phyloP scores from a whole-genome alignment of 2,329 filamentous ascomycete species.

The Trichoderma atrobrunneum region DNA sequence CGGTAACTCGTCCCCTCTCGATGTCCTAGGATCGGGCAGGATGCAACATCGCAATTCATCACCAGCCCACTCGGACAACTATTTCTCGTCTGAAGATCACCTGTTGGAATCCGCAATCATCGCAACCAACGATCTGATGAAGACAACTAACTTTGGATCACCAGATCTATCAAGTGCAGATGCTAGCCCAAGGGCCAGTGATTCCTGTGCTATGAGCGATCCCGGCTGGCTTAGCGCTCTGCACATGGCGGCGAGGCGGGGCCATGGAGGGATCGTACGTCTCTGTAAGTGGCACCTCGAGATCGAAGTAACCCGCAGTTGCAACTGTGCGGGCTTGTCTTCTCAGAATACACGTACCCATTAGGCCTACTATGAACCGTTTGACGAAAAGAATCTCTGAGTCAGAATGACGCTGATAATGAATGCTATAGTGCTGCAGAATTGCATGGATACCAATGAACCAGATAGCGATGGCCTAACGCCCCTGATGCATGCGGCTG shows the following conservation, averaged over 20 bases:
- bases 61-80: background rate
- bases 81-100: background rate
- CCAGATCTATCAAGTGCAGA: background rate
- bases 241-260: background rate
- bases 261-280: background rate
- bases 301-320: background rate
- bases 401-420: background rate
- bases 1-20: background rate
- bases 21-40: background rate
- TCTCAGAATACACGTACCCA: background rate
- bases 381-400: background rate
- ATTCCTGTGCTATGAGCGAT: background rate
- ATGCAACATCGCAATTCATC: background rate
- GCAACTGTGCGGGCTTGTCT: background rate
- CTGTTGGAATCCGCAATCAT: background rate
- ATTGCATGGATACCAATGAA: background rate
- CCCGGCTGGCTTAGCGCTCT: background rate
- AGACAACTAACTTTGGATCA: background rate
- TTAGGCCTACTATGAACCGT: background rate
- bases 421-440: background rate
- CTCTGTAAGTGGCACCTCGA: background rate
- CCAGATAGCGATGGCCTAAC: background rate
- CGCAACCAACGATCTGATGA: background rate
- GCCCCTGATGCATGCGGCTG: background rate
- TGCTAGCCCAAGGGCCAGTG: background rate